Evolutionary conservation across 1,284 basidiomycete species (phyloP), one percentile per base, ranked within the genome.

Genomic region (Irpex rosettiformis): DNA sequence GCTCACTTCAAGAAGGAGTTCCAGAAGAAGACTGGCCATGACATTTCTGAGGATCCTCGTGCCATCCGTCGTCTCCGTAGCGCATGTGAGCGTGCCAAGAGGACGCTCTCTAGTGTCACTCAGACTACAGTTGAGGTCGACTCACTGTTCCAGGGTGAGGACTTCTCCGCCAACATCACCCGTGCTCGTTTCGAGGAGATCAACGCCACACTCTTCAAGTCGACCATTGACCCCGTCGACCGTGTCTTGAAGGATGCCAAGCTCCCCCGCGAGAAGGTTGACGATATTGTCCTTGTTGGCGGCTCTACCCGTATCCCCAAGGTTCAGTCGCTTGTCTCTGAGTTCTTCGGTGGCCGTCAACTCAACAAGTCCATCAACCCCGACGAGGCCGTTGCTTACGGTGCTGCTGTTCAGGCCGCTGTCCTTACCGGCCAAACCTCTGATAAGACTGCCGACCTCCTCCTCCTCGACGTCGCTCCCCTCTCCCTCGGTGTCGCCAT

Each of bases 171-270:
- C 70, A 94, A 89, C 78, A 96, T 98, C 77, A 95, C 94, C 68
- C 94, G 97, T 86, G 97, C 97, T 69, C 94, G 96, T 76, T 99
- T 99, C 81, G 97, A 99, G 81, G 96, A 99, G 82, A 96, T 99
- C 82, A 98, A 98, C 75, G 93, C 93, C 63, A 70, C 78, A 55
- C 79, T 90, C 72, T 99, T 99, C 89, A 96, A 96, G 80, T 95
- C 94, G 49, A 99, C 96, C 64, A 80, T 99, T 62, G 96, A 98
- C 65, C 97, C 97, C 59, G 97, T 99, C 63, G 95, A 98, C 80
- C 97, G 97, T 81, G 96, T 99, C 61, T 84, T 99, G 73, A 97
- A 97, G 83, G 97, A 99, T 79, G 88, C 96, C 65, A 99, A 98
- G 86, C 96, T 99, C 78, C 78, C 93, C 67, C 90, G 91, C 66